Conservation (phyloP, 495 filamentous ascomycete species). For the Ramalina peruviana region DNA sequence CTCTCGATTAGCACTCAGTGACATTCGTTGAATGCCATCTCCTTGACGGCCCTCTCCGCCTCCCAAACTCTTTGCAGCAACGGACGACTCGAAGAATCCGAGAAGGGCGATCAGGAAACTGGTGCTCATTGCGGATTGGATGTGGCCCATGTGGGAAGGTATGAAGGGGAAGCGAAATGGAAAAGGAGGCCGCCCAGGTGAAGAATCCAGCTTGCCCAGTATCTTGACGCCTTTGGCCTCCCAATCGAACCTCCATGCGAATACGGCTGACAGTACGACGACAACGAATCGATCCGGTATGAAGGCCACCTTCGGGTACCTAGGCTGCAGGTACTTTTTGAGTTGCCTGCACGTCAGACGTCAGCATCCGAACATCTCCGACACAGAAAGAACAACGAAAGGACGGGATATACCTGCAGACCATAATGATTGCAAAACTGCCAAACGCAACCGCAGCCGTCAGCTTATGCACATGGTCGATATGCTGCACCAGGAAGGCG, state of each 20-base stretch:
- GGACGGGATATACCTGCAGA: conserved; percentile 41
- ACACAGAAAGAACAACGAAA: conserved; percentile 8
- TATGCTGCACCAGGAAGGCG: conserved; percentile 58
- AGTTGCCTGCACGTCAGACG: conserved; percentile 40
- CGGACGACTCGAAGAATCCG: conserved; percentile 95
- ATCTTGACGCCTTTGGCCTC: conserved; percentile 68
- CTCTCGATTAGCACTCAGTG: conserved; percentile 83
- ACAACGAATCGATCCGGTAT: conserved; percentile 86
- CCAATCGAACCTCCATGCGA: conserved; percentile 71
- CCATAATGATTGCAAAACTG: conserved; percentile 81
- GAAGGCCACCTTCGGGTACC: conserved; percentile 71
- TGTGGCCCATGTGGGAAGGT: conserved; percentile 56
- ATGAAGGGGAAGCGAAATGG: conserved; percentile 77
- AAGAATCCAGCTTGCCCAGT: conserved; percentile 64
- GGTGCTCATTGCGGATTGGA: conserved; percentile 78
- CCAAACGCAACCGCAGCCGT: conserved; percentile 62
- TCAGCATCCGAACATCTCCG: conserved; percentile 7
- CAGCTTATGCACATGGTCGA: conserved; percentile 48
- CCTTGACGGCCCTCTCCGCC: conserved; percentile 33
- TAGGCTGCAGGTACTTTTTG: conserved; percentile 70
- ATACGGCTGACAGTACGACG: conserved; percentile 70
- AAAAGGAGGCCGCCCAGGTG: conserved; percentile 43
- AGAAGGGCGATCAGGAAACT: conserved; percentile 88
- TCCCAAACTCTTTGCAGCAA: conserved; percentile 86
- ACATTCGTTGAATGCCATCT: conserved; percentile 58